Evolutionary conservation across 805 yeast species (phyloP).

Genomic region (Lipomyces mesembrius): DNA sequence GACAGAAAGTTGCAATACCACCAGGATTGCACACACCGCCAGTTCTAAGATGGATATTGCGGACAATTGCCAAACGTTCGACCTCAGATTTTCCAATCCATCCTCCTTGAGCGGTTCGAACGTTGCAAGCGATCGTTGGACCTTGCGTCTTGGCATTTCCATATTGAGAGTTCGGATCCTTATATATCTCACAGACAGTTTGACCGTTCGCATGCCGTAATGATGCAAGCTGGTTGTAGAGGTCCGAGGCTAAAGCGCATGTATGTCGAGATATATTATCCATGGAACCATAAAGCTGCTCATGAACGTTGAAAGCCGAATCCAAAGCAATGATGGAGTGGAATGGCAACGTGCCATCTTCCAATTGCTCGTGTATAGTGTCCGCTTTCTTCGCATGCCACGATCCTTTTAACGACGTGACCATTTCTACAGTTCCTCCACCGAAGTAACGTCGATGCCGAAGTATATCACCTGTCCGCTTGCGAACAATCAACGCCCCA

Average conservation of each 20-base stretch:
- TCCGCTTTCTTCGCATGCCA: constrained; percentile 3
- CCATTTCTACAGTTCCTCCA: constrained; percentile 7
- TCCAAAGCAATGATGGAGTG: constrained; percentile 4
- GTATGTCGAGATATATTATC: constrained; percentile 5
- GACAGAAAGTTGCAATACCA: constrained; percentile 3
- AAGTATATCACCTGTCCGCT: not conserved
- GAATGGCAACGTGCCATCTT: constrained; percentile 8
- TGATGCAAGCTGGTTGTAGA: constrained; percentile 1
- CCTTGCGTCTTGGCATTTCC: constrained; percentile 5
- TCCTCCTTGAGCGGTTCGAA: constrained; percentile 3
- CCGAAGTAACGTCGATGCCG: constrained; percentile 7
- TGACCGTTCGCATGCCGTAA: constrained; percentile 3
- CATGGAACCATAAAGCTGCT: constrained; percentile 4
- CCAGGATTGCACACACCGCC: constrained; percentile 8
- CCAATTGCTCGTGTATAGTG: constrained; percentile 3
- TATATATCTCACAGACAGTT: constrained; percentile 1
- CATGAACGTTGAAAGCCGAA: constrained; percentile 2
- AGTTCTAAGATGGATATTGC: constrained; percentile 4
- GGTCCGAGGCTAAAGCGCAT: constrained; percentile 3
- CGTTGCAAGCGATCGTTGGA: not conserved
- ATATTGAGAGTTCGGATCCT: constrained; percentile 7
- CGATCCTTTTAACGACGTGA: not conserved
- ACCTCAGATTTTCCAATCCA: constrained; percentile 8
- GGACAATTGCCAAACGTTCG: constrained; percentile 3
- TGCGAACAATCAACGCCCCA: constrained; percentile 7